Base-by-base conservation (phyloP, 176 grass and related monocot genomes). In the Eragrostis curvula region DNA sequence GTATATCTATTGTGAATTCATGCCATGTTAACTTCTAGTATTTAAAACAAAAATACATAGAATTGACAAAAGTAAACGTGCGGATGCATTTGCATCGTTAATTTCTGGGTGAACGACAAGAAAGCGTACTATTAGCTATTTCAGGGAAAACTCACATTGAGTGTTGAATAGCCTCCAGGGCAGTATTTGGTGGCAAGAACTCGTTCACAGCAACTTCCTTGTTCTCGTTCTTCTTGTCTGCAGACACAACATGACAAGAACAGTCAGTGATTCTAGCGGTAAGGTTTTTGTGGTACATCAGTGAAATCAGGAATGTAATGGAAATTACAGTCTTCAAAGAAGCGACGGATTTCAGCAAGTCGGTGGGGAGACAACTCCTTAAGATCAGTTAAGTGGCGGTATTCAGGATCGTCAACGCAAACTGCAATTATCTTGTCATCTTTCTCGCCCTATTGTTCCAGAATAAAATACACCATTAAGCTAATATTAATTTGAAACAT, bases 351-450 rank as follows among this genome's bases (percentile, higher is more conserved):
- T 87, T 88, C 89, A 73, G 82, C 82, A 40, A 91, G 89, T 24
- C 89, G 85, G 50, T 91, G 85, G 10, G 89, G 85, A 27, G 89
- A 87, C 28, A 91, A 85, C 66, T 91, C 85, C 46, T 81, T 88
- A 11, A 88, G 81, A 63, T 91, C 85, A 2, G 84, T 87, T 25
- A 84, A 78, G 77, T 91, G 85, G 25, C 76, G 85, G 81, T 72
- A 91, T 23, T 91, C 85, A 2, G 89, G 89, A 77, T 91, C 77
- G n/a, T 88, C 85, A 78, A 84, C 72, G 20, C 89, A 91, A 47
- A 91, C 85, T 6, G 89, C 89, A 73, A 91, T 91, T 50, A 91
- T 82, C 77, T 91, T 91, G 36, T 91, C 89, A 73, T 88, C 85
- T 81, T 85, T 88, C 77, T 91, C 89, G 20, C 81, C 85, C 85